A percentile compares a stretch with the other conserved stretches of the same genome.
Conservation (phyloP, 371 early-diverging fungal genomes). For the Rhizopus arrhizus region DNA sequence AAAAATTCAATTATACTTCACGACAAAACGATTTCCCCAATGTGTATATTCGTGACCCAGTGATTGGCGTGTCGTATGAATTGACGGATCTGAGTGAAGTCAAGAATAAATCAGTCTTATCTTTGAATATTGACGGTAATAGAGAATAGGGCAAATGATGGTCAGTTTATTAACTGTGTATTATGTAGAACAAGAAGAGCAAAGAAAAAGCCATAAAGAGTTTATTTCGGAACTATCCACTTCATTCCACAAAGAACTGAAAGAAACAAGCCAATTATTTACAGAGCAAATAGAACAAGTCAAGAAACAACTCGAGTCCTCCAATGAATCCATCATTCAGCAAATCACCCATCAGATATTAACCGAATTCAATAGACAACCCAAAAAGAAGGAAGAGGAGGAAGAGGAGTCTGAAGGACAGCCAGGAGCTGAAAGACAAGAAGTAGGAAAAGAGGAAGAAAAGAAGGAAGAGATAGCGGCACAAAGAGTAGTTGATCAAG, state of each 20-base stretch:
- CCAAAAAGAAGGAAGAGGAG: constrained; percentile 87
- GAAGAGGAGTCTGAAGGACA: not conserved
- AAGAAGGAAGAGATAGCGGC: constrained; percentile 14
- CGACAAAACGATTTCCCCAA: constrained; percentile 65
- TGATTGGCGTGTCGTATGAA: constrained; percentile 65
- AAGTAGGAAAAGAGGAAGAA: not conserved
- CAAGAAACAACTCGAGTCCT: constrained; percentile 36
- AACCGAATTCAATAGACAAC: constrained; percentile 48
- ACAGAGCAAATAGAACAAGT: constrained; percentile 38
- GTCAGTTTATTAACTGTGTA: not conserved
- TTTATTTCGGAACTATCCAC: constrained; percentile 33
- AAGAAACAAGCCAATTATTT: constrained; percentile 34
- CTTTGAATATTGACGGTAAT: constrained; percentile 68
- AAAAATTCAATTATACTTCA: constrained; percentile 64
- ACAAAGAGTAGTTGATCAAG: constrained; percentile 4
- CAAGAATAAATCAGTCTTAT: constrained; percentile 59
- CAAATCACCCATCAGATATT: not conserved
- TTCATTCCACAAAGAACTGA: constrained; percentile 39
- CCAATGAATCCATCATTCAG: constrained; percentile 10
- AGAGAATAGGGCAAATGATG: not conserved
- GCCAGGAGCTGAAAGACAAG: no score
- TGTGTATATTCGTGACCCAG: constrained; percentile 70
- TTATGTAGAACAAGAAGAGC: constrained; percentile 17
- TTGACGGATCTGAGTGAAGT: constrained; percentile 70
- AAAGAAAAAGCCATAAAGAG: constrained; percentile 36